Percentiles rank a stretch among this genome's conserved stretches.
Conservation (phyloP, 176 grass and related monocot species). For the Ensete ventricosum region DNA sequence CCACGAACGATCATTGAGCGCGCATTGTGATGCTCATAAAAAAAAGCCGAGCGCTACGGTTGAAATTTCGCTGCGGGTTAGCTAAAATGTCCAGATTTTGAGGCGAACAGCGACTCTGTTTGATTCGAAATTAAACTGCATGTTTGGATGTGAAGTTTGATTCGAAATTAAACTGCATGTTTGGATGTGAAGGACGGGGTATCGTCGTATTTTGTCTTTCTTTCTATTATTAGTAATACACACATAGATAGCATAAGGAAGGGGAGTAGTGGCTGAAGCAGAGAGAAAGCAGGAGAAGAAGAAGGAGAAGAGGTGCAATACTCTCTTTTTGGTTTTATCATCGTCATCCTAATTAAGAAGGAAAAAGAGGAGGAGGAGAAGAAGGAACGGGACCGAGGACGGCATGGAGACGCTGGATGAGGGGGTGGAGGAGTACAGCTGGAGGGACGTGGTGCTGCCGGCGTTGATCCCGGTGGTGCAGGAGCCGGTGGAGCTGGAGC, state of each 20-base stretch:
- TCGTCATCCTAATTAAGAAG: no score
- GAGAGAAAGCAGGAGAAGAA: background rate
- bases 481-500: conserved; percentile 54
- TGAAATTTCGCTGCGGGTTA: background rate
- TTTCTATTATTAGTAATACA: no score
- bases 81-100: background rate
- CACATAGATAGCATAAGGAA: no score
- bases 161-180: no score
- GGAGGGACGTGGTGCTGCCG: conserved; percentile 76
- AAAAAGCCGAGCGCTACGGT: background rate
- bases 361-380: background rate
- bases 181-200: no score
- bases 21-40: background rate
- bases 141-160: no score
- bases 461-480: conserved; percentile 52
- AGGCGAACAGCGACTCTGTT: background rate
- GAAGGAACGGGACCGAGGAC: background rate
- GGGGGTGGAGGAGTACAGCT: conserved; percentile 71
- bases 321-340: no score
- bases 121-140: no score
- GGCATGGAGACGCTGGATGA: conserved; percentile 67
- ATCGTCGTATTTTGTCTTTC: no score
- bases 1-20: background rate
- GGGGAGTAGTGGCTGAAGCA: background rate
- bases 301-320: background rate